A percentile compares a stretch with the other conserved stretches of the same genome.
Evolutionary conservation across 768 basidiomycete species (phyloP).

Genomic region (Phlebiopsis flavidoalba): DNA sequence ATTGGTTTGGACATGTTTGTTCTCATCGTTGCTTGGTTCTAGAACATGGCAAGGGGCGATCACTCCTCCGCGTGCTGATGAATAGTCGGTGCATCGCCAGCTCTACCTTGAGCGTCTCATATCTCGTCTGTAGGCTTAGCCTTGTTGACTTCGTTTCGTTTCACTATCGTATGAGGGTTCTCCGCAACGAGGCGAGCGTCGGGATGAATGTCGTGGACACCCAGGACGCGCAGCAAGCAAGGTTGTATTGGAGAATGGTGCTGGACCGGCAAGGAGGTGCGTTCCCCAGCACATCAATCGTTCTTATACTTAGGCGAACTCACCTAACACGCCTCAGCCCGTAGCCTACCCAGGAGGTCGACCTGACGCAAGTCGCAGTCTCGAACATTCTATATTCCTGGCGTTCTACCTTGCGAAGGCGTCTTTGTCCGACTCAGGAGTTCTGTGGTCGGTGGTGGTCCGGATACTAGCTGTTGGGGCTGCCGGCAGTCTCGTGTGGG

Average conservation of each 20-base stretch:
- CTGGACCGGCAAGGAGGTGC: background rate
- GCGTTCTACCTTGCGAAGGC: conserved; percentile 62
- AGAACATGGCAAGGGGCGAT: background rate
- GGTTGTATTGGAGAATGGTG: conserved; percentile 24
- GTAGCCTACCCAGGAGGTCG: background rate
- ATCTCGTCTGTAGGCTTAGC: background rate
- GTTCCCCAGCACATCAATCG: background rate
- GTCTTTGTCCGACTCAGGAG: conserved; percentile 59
- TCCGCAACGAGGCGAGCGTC: background rate
- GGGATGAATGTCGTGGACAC: conserved; percentile 27
- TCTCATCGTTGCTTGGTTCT: background rate
- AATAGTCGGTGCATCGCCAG: background rate
- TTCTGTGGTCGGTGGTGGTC: conserved; percentile 71
- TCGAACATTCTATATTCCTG: conserved; percentile 57
- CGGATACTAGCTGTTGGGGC: conserved; percentile 69
- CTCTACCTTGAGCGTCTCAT: background rate
- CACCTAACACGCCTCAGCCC: no score
- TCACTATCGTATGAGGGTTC: background rate
- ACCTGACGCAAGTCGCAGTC: conserved; percentile 39
- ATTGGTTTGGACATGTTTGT: background rate
- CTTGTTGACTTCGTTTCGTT: no score
- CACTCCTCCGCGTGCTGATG: background rate
- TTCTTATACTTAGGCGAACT: background rate
- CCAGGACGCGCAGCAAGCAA: conserved; percentile 34
- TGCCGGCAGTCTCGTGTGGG: conserved; percentile 60